phyloP scores from a whole-genome alignment of 73 alveolate species.

The Urostyla sp. region DNA sequence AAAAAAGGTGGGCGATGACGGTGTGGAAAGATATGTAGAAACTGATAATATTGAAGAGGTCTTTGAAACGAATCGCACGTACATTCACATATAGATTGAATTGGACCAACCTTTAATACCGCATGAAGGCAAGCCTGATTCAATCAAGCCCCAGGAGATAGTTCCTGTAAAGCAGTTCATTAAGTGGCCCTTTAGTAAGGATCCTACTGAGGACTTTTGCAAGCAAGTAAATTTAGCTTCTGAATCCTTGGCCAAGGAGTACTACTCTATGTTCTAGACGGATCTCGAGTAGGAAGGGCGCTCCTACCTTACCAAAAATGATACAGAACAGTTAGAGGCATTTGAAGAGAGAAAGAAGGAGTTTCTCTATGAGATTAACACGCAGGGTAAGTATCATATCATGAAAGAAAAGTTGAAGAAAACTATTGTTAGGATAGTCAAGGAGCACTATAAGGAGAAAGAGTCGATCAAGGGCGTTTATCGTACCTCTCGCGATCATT shows the following conservation, averaged over 20 bases:
- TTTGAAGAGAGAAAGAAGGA: constrained; percentile 91
- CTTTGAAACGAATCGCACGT: constrained; percentile 82
- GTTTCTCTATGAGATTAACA: constrained; percentile 94
- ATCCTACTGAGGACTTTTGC: constrained; percentile 91
- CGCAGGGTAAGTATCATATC: constrained; percentile 93
- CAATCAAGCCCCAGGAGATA: constrained; percentile 82
- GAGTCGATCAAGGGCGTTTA: constrained; percentile 93
- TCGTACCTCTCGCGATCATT: constrained; percentile 90
- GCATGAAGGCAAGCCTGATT: constrained; percentile 69
- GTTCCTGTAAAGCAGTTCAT: constrained; percentile 84
- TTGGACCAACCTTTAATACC: constrained; percentile 82
- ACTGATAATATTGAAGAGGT: constrained; percentile 69
- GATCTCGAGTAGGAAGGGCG: constrained; percentile 77
- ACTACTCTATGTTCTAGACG: constrained; percentile 81
- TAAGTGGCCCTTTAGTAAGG: constrained; percentile 78
- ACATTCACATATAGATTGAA: constrained; percentile 78
- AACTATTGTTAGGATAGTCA: constrained; percentile 93
- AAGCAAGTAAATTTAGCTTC: constrained; percentile 87
- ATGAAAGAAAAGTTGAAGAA: constrained; percentile 96
- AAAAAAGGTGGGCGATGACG: constrained; percentile 74
- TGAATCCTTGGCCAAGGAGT: constrained; percentile 90
- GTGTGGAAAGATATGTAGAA: constrained; percentile 65
- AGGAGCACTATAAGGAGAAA: constrained; percentile 90
- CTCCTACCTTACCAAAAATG: constrained; percentile 12
- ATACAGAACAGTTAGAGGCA: constrained; percentile 53